A percentile compares a stretch with the other conserved stretches of the same genome.
These are phyloP conservation scores for Penicillium digitatum DNA, from an alignment of 2,329 filamentous ascomycete species.

Conservation along the genomic window DNA sequence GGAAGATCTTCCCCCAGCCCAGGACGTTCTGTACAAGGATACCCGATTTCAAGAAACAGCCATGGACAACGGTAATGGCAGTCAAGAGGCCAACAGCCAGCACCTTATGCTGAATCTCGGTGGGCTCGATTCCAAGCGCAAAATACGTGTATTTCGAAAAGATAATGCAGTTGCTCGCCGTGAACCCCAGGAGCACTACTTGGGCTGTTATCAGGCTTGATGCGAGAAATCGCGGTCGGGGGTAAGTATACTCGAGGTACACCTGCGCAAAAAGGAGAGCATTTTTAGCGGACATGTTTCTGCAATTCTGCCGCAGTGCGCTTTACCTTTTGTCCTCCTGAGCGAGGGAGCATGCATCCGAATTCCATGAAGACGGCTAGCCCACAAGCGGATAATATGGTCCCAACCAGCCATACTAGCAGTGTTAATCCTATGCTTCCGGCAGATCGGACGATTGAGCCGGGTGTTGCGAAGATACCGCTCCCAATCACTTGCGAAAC, in stretches of 20 bases:
- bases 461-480: conserved; percentile 69
- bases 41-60: conserved; percentile 54
- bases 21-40: conserved; percentile 59
- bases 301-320: conserved; percentile 45
- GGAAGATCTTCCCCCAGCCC: conserved; percentile 60
- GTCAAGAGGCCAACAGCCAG: conserved; percentile 58
- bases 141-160: conserved; percentile 64
- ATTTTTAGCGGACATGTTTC: conserved; percentile 37
- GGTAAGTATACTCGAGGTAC: conserved; percentile 67
- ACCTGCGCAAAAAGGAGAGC: conserved; percentile 45
- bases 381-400: conserved; percentile 58
- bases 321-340: conserved; percentile 61
- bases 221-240: conserved; percentile 59
- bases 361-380: conserved; percentile 63
- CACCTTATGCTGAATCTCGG: conserved; percentile 51
- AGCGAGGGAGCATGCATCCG: conserved; percentile 66
- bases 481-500: conserved; percentile 66
- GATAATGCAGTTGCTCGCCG: conserved; percentile 66
- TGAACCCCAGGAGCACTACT: conserved; percentile 62
- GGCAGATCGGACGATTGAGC: conserved; percentile 61
- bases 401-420: conserved; percentile 60
- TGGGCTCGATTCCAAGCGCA: conserved; percentile 51
- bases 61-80: conserved; percentile 56
- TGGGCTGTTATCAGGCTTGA: conserved; percentile 62
- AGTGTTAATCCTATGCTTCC: conserved; percentile 64